phyloP scores from a whole-genome alignment of 2,329 filamentous ascomycete genomes.

The Teratosphaeria viscida region DNA sequence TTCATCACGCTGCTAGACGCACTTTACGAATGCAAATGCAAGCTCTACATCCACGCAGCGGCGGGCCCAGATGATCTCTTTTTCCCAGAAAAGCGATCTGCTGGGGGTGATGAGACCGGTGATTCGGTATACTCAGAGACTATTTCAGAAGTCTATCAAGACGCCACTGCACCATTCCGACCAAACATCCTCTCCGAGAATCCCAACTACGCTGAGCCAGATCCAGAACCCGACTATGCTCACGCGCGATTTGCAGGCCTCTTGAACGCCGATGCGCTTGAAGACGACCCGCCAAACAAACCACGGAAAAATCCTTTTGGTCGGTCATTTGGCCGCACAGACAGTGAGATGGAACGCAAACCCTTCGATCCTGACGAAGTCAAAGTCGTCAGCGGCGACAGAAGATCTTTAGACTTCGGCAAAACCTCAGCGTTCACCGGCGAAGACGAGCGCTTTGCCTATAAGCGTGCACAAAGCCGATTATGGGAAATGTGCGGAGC shows the following conservation, averaged over 20 bases:
- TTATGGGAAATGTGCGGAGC: slow-evolving; percentile 72
- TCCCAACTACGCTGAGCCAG: slow-evolving; percentile 25
- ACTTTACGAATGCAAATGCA: slow-evolving; percentile 71
- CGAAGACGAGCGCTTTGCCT: slow-evolving; percentile 73
- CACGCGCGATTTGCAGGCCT: slow-evolving; percentile 27
- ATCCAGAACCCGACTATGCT: slow-evolving; percentile 25
- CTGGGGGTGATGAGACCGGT: slow-evolving; percentile 9
- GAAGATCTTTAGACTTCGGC: slow-evolving; percentile 47
- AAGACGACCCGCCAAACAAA: slow-evolving; percentile 40
- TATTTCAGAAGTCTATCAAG: slow-evolving; percentile 66
- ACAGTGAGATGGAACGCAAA: slow-evolving; percentile 24
- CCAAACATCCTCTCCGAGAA: slow-evolving; percentile 64
- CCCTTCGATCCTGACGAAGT: slow-evolving; percentile 24
- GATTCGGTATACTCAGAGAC: slow-evolving; percentile 56
- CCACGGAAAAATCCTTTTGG: slow-evolving; percentile 17
- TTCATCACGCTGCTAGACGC: slow-evolving; percentile 75
- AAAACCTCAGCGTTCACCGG: slow-evolving; percentile 61
- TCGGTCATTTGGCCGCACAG: slow-evolving; percentile 22
- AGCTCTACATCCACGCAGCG: slow-evolving; percentile 57
- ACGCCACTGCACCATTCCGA: slow-evolving; percentile 64
- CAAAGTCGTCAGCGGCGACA: slow-evolving; percentile 15
- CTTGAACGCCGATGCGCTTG: slow-evolving; percentile 35
- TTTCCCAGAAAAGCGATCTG: slow-evolving; percentile 44
- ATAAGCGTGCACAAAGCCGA: slow-evolving; percentile 64
- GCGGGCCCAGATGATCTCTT: slow-evolving; percentile 64